A percentile compares a stretch with the other conserved stretches of the same genome.
These are phyloP conservation scores for Fraxinus dipetala DNA, from an alignment of 305 asterid genomes.

Conservation along the genomic window DNA sequence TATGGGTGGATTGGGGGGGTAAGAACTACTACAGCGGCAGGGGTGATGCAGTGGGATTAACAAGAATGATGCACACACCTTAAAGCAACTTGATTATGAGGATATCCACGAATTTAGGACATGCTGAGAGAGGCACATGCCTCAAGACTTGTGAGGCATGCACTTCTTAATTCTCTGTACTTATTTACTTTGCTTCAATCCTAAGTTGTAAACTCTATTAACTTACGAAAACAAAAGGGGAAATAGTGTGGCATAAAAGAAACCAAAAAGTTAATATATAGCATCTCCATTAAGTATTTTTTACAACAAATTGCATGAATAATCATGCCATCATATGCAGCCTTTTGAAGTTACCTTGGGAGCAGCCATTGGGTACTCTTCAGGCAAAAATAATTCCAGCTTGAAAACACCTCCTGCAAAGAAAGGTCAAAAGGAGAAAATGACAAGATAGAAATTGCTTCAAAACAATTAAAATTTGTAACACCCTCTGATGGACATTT, in stretches of 20 bases:
- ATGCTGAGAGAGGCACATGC: neutral
- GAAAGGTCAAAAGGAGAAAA: slow-evolving; percentile 6
- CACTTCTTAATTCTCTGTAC: neutral
- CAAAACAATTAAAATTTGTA: neutral
- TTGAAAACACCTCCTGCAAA: slow-evolving; percentile 90
- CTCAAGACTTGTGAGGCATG: neutral
- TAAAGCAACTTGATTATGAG: neutral
- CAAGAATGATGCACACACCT: neutral
- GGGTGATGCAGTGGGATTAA: neutral
- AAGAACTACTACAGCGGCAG: neutral
- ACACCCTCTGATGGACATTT: neutral
- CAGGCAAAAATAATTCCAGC: slow-evolving; percentile 95
- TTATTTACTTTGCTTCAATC: neutral
- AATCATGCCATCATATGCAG: slow-evolving; percentile 13
- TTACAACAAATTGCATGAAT: neutral
- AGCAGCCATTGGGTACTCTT: slow-evolving; percentile 99
- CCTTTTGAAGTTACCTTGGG: slow-evolving; percentile 60
- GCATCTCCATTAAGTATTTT: neutral
- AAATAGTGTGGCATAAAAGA: neutral
- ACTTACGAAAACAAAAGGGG: neutral
- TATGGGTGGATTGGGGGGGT: neutral
- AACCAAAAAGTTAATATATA: neutral
- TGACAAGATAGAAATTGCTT: slow-evolving; percentile 3
- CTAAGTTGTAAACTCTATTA: neutral
- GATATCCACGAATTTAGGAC: neutral